Conservation (phyloP, 1,139 yeast genomes). For the Sugiyamaella sp. region DNA sequence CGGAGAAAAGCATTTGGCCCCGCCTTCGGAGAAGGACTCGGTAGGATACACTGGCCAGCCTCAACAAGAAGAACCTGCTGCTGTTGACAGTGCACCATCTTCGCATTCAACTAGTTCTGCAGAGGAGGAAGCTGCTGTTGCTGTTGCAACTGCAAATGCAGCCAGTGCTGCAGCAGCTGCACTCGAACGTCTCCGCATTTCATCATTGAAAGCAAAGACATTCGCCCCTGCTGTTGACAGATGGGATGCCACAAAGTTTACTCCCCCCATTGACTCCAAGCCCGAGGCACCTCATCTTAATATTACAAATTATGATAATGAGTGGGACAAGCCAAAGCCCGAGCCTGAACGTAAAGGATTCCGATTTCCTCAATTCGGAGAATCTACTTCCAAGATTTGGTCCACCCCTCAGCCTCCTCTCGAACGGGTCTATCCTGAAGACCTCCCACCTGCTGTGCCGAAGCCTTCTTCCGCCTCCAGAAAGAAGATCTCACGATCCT, state of each 20-base stretch:
- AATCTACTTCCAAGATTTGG: conserved; percentile 19
- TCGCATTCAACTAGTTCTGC: neutral
- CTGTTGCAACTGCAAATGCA: conserved; percentile 1
- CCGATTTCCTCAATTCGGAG: conserved; percentile 21
- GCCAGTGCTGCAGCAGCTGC: conserved; percentile 17
- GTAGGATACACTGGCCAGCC: neutral
- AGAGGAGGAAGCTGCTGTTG: conserved; percentile 5
- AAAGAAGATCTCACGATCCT: conserved; percentile 6
- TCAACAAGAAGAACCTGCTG: neutral
- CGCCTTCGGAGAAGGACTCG: neutral
- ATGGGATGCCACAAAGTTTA: conserved; percentile 49
- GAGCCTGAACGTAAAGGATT: conserved; percentile 17
- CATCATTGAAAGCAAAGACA: conserved; percentile 3
- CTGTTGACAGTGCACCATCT: neutral
- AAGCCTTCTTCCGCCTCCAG: neutral
- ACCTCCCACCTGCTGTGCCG: conserved; percentile 14
- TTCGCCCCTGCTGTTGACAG: conserved; percentile 38
- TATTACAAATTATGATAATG: conserved; percentile 32
- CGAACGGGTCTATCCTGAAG: conserved; percentile 28
- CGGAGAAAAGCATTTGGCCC: conserved; percentile 6
- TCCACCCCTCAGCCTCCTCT: conserved; percentile 23
- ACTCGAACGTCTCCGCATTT: conserved; percentile 10
- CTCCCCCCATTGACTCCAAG: conserved; percentile 46
- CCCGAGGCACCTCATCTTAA: conserved; percentile 47
- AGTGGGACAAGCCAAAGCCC: conserved; percentile 35